Evolutionary conservation across 768 basidiomycete species (phyloP).

Genomic region (Serendipita sp.): DNA sequence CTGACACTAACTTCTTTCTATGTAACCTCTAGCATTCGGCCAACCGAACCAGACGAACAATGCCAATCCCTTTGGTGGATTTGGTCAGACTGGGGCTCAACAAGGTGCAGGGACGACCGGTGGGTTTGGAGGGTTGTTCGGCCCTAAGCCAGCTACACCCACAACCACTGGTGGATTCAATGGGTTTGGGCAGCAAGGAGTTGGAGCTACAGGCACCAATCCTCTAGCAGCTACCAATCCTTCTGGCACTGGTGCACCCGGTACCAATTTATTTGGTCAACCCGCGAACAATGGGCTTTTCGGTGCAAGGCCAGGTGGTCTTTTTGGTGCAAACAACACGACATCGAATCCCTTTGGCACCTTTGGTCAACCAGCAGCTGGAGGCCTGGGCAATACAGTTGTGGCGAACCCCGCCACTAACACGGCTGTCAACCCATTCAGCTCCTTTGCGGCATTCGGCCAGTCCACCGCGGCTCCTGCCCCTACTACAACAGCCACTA

Average conservation of each 20-base stretch:
- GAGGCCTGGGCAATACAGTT: constrained; percentile 10
- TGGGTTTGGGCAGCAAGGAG: constrained; percentile 15
- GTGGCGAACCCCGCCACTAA: constrained; percentile 10
- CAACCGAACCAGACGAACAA: constrained; percentile 19
- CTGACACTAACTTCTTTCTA: constrained; percentile 3
- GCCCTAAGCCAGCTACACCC: constrained; percentile 14
- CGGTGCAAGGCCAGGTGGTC: constrained; percentile 11
- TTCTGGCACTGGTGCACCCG: background rate
- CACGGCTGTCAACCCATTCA: constrained; percentile 5
- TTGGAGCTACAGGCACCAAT: background rate
- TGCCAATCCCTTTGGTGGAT: constrained; percentile 13
- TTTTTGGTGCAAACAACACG: constrained; percentile 24
- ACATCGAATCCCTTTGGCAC: constrained; percentile 17
- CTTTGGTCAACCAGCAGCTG: constrained; percentile 17
- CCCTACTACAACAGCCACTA: background rate
- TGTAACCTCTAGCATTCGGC: constrained; percentile 23
- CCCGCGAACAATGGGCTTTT: constrained; percentile 12
- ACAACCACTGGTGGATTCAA: constrained; percentile 18
- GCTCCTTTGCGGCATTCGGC: background rate
- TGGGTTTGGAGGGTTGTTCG: constrained; percentile 16
- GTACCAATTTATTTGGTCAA: constrained; percentile 14
- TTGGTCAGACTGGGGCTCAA: constrained; percentile 18
- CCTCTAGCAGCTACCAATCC: background rate
- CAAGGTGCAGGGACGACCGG: constrained; percentile 20
- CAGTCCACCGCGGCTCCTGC: background rate